phyloP scores from a whole-genome alignment of 1,284 basidiomycete species.

The Xerocomus minutiporus region DNA sequence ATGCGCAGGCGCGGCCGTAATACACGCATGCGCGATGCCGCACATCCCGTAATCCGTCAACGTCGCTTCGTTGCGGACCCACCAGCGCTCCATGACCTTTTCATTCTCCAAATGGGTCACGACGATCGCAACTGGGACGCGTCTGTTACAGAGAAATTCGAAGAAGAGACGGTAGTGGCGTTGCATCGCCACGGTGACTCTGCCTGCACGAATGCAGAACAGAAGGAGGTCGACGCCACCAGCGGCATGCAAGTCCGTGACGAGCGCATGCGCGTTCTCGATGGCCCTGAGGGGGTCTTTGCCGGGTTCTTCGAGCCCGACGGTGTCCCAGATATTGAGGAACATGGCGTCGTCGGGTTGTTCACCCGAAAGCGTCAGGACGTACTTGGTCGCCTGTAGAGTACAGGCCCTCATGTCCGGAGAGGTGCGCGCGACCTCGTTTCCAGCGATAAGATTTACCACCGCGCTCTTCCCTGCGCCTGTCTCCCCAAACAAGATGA shows the following conservation, averaged over 20 bases:
- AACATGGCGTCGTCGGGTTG: background rate
- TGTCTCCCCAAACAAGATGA: constrained; percentile 3
- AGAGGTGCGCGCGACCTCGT: background rate
- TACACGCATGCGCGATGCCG: background rate
- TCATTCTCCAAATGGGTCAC: constrained; percentile 2
- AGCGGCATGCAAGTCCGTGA: background rate
- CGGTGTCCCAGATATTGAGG: background rate
- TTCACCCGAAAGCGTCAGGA: background rate
- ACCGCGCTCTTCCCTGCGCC: background rate
- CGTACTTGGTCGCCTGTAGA: background rate
- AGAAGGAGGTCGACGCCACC: constrained; percentile 5
- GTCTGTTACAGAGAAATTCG: background rate
- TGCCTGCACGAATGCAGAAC: constrained; percentile 1
- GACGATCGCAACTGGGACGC: constrained; percentile 1
- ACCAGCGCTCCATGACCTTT: background rate
- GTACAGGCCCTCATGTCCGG: background rate
- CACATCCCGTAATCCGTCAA: background rate
- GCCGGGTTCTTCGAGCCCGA: constrained; percentile 2
- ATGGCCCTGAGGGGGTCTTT: background rate
- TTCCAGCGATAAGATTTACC: background rate
- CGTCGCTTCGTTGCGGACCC: background rate
- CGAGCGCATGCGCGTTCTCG: background rate
- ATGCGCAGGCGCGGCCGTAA: background rate
- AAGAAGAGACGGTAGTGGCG: constrained; percentile 4
- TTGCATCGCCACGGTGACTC: constrained; percentile 1